These are phyloP conservation scores for Boletus pseudo-olivaceus DNA, from an alignment of 768 basidiomycete genomes.

Conservation along the genomic window DNA sequence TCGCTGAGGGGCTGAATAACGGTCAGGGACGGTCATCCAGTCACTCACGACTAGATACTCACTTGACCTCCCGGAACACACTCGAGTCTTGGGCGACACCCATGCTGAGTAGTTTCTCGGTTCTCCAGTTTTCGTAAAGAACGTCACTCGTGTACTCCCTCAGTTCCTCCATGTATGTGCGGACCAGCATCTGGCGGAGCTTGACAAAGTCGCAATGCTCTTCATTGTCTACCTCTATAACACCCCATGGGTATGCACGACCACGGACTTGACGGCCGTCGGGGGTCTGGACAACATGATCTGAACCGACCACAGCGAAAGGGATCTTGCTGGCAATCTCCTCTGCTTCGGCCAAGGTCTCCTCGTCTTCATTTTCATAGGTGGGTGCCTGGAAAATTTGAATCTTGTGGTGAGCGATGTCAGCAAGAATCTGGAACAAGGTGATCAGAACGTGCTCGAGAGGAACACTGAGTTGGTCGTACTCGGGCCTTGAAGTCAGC, in stretches of 20 bases:
- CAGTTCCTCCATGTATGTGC: conserved; percentile 99
- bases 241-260: conserved; percentile 96
- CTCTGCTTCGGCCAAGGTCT: conserved; percentile 94
- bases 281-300: conserved; percentile 72
- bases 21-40: conserved; percentile 11
- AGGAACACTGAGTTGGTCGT: conserved; percentile 20
- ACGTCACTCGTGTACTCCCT: conserved; percentile 95
- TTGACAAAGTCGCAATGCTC: conserved; percentile 99
- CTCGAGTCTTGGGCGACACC: conserved; percentile 96
- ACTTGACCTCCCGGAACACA: conserved; percentile 99
- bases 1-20: conserved; percentile 78
- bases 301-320: conserved; percentile 96
- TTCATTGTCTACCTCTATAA: conserved; percentile 99
- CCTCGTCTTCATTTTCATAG: conserved; percentile 98
- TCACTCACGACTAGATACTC: conserved; percentile 31
- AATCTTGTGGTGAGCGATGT: conserved; percentile 94
- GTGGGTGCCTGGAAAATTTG: conserved; percentile 97
- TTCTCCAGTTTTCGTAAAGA: conserved; percentile 98
- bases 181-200: conserved; percentile 97
- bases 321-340: conserved; percentile 98
- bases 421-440: conserved; percentile 69
- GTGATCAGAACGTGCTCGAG: background rate
- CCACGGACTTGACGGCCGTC: conserved; percentile 94
- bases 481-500: conserved; percentile 90
- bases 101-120: conserved; percentile 94